Evolutionary conservation across 257 asterid genomes (phyloP), one percentile per base, ranked within the genome.

Genomic region (Nemophila menziesii): DNA sequence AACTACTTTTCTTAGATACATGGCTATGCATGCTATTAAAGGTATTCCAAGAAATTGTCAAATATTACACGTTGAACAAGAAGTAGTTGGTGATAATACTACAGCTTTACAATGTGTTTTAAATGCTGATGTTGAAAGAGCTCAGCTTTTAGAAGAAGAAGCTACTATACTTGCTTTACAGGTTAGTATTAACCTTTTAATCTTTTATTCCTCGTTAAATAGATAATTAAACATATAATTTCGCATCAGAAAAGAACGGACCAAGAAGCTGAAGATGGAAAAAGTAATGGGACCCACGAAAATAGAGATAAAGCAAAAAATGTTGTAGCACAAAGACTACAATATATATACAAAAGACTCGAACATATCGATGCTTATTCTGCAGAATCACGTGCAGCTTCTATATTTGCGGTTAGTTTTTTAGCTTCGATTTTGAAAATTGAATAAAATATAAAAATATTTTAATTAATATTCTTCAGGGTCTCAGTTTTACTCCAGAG

Each of bases 331-430:
- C 73, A 57, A 49, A 81, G 92, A 63, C 80, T 89, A 43, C 92
- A 84, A 68, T 79, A 66, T 71, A 70, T 89, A 70, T 89, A 89
- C 57, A 89, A 81, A 68, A 80, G 98, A 66, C 93, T 89, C 44
- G 96, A 80, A 54, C 68, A 76, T 40, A 84, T 89, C 62, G 98
- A 89, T 70, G 98, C 98, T 49, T 72, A 89, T 67, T 54, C 96
- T 50, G 98, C 98, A n/a, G 98, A 84, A 70, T 69, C 96, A 42
- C 96, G 98, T 12, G 98, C 96, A n/a, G 87, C 92, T 6, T 71
- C 94, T 60, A 89, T 89, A 70, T 94, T 89, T 54, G 89, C 98
- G 68, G 98, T 89, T 64, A 68, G 98, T 75, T 62, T 61, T 39
- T 48, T 38, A 39, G 6, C 33, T 49, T 43, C n/a, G n/a, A n/a